A percentile compares a stretch with the other conserved stretches of the same genome.
Evolutionary conservation across 148 eudicot genomes (phyloP).

Genomic region (Limonium bicolor): DNA sequence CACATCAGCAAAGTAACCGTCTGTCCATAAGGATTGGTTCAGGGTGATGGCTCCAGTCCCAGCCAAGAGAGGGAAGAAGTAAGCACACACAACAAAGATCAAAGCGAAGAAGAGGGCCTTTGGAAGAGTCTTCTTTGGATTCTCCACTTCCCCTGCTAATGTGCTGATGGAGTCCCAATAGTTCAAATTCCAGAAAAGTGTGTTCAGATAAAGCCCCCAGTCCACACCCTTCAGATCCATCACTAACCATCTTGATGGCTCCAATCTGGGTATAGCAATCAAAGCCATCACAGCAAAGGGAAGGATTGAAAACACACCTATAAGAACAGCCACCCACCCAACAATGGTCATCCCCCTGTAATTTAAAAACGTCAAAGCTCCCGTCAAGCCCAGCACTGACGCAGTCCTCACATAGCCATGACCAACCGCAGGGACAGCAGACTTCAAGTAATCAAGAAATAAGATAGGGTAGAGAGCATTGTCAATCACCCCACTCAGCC

Average conservation of each 20-base stretch:
- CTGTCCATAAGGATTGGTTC: conserved; percentile 29
- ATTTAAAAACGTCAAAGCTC: conserved; percentile 35
- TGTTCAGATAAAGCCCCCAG: conserved; percentile 53
- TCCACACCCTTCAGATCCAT: conserved; percentile 30
- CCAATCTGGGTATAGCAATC: conserved; percentile 31
- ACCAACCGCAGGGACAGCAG: conserved; percentile 36
- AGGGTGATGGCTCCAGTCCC: conserved; percentile 57
- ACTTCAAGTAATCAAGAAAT: conserved; percentile 49
- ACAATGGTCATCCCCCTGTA: conserved; percentile 54
- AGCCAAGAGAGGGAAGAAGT: conserved; percentile 46
- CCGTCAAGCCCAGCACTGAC: conserved; percentile 28
- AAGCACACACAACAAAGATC: conserved; percentile 37
- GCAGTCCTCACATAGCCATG: conserved; percentile 30
- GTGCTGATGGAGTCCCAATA: conserved; percentile 67
- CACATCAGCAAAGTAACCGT: conserved; percentile 51
- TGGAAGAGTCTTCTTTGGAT: conserved; percentile 57
- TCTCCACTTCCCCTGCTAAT: conserved; percentile 51
- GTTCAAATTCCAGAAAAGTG: conserved; percentile 61
- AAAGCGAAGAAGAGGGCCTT: conserved; percentile 44
- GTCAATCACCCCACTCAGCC: conserved; percentile 55
- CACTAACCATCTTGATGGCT: conserved; percentile 45
- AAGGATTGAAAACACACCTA: conserved; percentile 47
- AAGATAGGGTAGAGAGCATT: conserved; percentile 54
- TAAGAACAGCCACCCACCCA: conserved; percentile 45
- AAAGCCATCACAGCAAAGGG: conserved; percentile 52